A percentile compares a stretch with the other conserved stretches of the same genome.
Conservation (phyloP, 208 protist species). For the Hexamita inflata region DNA sequence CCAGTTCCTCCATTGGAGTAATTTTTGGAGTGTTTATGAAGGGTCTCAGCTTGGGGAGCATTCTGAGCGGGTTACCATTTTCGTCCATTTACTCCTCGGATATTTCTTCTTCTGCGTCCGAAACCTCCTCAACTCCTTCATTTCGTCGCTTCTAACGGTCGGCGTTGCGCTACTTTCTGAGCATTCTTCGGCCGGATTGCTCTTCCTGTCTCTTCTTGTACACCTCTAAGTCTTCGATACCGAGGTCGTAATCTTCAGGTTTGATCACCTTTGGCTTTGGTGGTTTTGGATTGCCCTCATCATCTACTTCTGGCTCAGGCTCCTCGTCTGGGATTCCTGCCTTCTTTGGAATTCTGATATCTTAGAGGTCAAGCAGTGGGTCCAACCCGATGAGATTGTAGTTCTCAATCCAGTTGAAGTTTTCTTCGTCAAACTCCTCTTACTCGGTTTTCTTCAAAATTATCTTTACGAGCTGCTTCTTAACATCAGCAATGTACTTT, state of each 20-base stretch:
- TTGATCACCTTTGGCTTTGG: not conserved
- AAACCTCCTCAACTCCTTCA: slow-evolving; percentile 3
- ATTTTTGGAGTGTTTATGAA: slow-evolving; percentile 4
- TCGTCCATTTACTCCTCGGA: slow-evolving; percentile 3
- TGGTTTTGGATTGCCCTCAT: not conserved
- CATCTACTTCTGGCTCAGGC: not conserved
- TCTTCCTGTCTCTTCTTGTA: not conserved
- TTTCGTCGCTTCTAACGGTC: not conserved
- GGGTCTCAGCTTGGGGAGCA: not conserved
- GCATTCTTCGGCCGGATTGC: not conserved
- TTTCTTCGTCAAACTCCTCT: not conserved
- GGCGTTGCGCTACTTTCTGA: not conserved
- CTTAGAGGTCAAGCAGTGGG: not conserved
- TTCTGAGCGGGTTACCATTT: not conserved
- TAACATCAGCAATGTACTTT: not conserved
- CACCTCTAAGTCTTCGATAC: slow-evolving; percentile 1
- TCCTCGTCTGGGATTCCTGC: not conserved
- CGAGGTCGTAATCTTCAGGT: slow-evolving; percentile 19
- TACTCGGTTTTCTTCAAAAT: not conserved
- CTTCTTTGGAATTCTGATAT: slow-evolving; percentile 21
- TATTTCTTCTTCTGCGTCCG: not conserved
- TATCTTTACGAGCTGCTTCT: slow-evolving; percentile 5
- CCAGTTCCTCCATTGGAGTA: no score
- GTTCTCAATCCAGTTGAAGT: slow-evolving; percentile 19
- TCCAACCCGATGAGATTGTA: slow-evolving; percentile 11